A percentile compares a stretch with the other conserved stretches of the same genome.
These are phyloP conservation scores for Cercospora sp. DNA, from an alignment of 2,329 filamentous ascomycete genomes.

Conservation along the genomic window DNA sequence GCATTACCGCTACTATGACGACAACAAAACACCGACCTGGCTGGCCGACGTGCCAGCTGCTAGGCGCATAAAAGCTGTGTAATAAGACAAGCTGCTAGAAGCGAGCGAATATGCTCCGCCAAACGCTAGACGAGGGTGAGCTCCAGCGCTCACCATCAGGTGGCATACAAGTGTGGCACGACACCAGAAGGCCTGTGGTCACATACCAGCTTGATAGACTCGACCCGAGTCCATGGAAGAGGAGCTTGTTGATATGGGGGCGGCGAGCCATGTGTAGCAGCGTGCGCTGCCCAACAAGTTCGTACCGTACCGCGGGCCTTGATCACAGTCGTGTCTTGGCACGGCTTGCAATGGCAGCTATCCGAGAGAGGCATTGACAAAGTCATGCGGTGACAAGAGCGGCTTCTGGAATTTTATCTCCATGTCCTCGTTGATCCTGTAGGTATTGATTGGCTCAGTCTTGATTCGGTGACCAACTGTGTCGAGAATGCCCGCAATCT, in stretches of 20 bases:
- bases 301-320: background rate
- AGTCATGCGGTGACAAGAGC: background rate
- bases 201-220: background rate
- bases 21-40: background rate
- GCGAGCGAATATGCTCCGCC: background rate
- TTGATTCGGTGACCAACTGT: background rate
- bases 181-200: background rate
- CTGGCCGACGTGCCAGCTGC: background rate
- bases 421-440: background rate
- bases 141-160: background rate
- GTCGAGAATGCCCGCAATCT: background rate
- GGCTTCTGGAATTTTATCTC: background rate
- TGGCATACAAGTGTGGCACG: background rate
- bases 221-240: background rate
- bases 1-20: conserved; percentile 25
- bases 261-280: background rate
- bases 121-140: conserved; percentile 1
- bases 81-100: background rate
- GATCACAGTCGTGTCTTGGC: background rate
- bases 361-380: background rate
- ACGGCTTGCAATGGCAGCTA: background rate
- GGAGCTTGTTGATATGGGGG: background rate
- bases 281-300: background rate
- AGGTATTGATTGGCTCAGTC: background rate
- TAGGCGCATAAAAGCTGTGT: background rate